Base-by-base conservation (phyloP, 352 stramenopile species). In the Phytophthora parvispora region DNA sequence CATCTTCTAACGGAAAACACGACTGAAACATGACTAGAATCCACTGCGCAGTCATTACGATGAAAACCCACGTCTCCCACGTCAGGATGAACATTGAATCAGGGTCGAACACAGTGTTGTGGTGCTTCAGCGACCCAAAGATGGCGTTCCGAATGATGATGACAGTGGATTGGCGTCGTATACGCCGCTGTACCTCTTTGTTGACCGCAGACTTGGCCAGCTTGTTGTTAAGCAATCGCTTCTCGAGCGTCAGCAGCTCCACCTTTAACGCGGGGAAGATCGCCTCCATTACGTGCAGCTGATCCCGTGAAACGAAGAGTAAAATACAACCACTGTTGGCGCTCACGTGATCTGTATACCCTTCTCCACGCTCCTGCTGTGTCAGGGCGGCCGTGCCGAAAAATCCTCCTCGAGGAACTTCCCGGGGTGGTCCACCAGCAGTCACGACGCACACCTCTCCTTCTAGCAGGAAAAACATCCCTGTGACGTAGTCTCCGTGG, bases 41-140 rank as follows among this genome's bases (percentile, higher is more conserved):
- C 77, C 79, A 91, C 69, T 89, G 73, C 6, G 60, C 53, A 1
- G 80, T 84, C 78, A 91, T 87, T 10, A 64, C 74, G 2, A 86
- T 6, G 27, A 91, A 89, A 0, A 89, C 38, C 74, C 73, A 91
- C 12, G 74, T 89, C 56, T 91, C 83, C 83, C 83, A 91, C 2
- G 58, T 64, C 13, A 86, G 28, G 2, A 88, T 81, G 22, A 72
- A 64, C 48, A 66, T 60, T 6, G 80, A 85, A 31, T 91, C 78
- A 2, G 83, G 80, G 36, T 91, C 83, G 42, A 63, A 69, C 25
- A 50, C 53, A 5, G 40, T 63, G 15, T 8, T 20, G 31, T 64
- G 49, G 15, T 49, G 25, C 34, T 67, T 68, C n/a, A 59, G 24
- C 13, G 62, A 64, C 18, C 63, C 62, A 29, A 68, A 72, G 34